A percentile compares a stretch with the other conserved stretches of the same genome.
phyloP scores from a whole-genome alignment of 2,329 filamentous ascomycete genomes.

The Gremmenia infestans region DNA sequence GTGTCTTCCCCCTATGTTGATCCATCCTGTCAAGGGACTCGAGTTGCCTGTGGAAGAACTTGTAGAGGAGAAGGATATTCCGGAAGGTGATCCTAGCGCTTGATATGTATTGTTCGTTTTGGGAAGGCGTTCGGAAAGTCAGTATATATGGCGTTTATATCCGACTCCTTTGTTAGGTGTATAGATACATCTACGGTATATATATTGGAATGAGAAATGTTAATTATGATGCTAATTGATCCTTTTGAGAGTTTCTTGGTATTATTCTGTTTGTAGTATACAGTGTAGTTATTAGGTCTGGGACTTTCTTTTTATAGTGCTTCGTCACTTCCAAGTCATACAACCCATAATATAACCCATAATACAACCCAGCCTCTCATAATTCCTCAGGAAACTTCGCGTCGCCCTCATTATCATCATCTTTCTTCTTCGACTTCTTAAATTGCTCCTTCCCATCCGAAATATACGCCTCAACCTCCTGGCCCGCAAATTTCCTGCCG shows the following conservation, averaged over 20 bases:
- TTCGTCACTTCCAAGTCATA: neutral
- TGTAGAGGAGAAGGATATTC: constrained; percentile 16
- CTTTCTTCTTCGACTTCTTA: constrained; percentile 58
- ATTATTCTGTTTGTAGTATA: neutral
- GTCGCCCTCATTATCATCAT: constrained; percentile 24
- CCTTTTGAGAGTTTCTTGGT: neutral
- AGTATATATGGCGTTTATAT: neutral
- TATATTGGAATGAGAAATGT: neutral
- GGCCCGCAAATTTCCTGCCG: constrained; percentile 72
- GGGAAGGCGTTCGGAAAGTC: neutral
- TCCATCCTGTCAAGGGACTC: constrained; percentile 83
- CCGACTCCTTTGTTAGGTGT: neutral
- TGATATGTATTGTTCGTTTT: constrained; percentile 15
- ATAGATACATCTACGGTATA: neutral
- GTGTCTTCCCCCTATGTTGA: constrained; percentile 83
- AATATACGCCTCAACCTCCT: constrained; percentile 65
- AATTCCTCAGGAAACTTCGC: neutral
- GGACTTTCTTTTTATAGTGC: neutral
- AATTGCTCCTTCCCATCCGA: constrained; percentile 69
- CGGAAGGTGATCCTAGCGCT: constrained; percentile 30
- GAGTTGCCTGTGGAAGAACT: constrained; percentile 40
- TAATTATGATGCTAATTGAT: neutral
- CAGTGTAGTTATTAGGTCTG: neutral
- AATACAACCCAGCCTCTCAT: neutral
- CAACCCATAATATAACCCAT: no score